Evolutionary conservation across 2,329 filamentous ascomycete genomes (phyloP).

Genomic region (Cadophora gregata): DNA sequence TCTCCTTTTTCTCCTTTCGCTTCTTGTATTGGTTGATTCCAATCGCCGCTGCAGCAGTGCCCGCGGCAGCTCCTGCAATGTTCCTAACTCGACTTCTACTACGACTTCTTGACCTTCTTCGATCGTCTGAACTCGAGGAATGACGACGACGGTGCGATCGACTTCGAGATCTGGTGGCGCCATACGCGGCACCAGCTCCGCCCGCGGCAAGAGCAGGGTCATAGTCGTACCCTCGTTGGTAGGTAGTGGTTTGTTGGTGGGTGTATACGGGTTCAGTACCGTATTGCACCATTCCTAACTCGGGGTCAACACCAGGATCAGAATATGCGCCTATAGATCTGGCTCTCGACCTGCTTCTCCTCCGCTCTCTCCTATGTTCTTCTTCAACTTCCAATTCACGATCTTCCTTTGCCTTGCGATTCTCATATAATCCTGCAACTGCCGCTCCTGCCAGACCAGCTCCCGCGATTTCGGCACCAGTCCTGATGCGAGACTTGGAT

Average conservation of each 20-base stretch:
- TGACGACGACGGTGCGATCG: constrained; percentile 37
- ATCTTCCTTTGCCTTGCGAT: constrained; percentile 65
- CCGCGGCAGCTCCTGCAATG: constrained; percentile 60
- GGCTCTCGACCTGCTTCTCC: constrained; percentile 51
- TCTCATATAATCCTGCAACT: constrained; percentile 66
- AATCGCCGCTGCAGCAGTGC: constrained; percentile 64
- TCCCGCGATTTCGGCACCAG: constrained; percentile 65
- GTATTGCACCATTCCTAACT: constrained; percentile 73
- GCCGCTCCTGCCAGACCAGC: constrained; percentile 65
- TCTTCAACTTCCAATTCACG: constrained; percentile 47
- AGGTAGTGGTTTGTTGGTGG: constrained; percentile 42
- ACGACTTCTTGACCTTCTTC: constrained; percentile 30
- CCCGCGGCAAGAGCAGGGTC: constrained; percentile 37
- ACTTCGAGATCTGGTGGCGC: constrained; percentile 33
- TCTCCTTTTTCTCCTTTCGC: constrained; percentile 49
- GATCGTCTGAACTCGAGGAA: constrained; percentile 37
- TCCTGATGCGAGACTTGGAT: constrained; percentile 50
- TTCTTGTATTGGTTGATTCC: constrained; percentile 66
- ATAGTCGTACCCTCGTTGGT: constrained; percentile 36
- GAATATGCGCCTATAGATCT: constrained; percentile 56
- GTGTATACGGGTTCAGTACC: constrained; percentile 62
- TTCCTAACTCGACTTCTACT: constrained; percentile 59
- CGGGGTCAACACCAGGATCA: constrained; percentile 62
- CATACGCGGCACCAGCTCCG: constrained; percentile 37
- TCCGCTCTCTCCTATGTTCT: constrained; percentile 39